Conservation (phyloP, 495 filamentous ascomycete genomes). For the Hypoxylon intermedium region DNA sequence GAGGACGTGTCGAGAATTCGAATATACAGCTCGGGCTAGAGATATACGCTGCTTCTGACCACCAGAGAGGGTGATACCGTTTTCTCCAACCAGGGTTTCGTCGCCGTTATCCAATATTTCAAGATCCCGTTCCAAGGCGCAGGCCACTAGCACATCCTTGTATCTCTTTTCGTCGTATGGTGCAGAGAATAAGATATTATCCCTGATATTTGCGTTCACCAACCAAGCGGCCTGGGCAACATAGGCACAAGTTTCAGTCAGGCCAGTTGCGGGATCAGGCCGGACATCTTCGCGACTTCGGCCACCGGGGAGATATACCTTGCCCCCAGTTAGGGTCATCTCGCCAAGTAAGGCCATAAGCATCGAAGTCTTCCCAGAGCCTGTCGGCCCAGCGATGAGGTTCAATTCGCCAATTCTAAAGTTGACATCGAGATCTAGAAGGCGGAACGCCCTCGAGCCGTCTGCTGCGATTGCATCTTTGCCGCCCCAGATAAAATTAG, state of each 20-base stretch:
- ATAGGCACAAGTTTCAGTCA: constrained; percentile 93
- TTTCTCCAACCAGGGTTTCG: constrained; percentile 93
- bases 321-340: constrained; percentile 86
- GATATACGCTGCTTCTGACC: constrained; percentile 99
- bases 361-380: constrained; percentile 92
- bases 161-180: constrained; percentile 84
- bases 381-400: constrained; percentile 90
- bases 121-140: constrained; percentile 91
- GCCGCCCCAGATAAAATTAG: constrained; percentile 87
- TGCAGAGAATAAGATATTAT: constrained; percentile 94
- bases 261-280: constrained; percentile 80
- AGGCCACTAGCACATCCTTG: constrained; percentile 84
- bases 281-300: constrained; percentile 82
- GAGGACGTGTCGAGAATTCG: constrained; percentile 85
- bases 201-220: constrained; percentile 92
- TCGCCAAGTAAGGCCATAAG: constrained; percentile 97
- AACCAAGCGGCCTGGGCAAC: constrained; percentile 99
- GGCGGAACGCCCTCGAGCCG: constrained; percentile 74
- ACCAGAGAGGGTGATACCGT: constrained; percentile 94
- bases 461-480: constrained; percentile 66
- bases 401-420: constrained; percentile 85
- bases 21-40: constrained; percentile 91
- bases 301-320: constrained; percentile 82
- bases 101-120: constrained; percentile 93
- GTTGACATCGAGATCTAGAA: constrained; percentile 77